Percentiles rank a stretch among this genome's conserved stretches.
Evolutionary conservation across 2,329 filamentous ascomycete species (phyloP).

Genomic region (Lecanicillium sp.): DNA sequence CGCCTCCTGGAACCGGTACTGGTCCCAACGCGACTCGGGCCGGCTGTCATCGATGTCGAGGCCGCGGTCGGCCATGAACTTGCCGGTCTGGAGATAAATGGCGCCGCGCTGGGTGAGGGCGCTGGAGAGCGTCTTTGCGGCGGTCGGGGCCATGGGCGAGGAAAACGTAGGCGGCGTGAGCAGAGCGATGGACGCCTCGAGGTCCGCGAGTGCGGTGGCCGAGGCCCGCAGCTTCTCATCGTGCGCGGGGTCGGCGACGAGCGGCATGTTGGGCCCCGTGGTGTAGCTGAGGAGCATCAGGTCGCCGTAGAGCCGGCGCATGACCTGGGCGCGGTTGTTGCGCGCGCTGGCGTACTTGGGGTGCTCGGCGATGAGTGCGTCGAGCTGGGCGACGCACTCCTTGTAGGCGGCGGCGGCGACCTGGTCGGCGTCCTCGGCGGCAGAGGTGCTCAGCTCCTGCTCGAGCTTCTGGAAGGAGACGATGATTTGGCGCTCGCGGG

Average conservation of each 20-base stretch:
- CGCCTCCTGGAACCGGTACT: slow-evolving; percentile 52
- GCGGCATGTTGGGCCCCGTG: slow-evolving; percentile 28
- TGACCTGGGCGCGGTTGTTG: slow-evolving; percentile 67
- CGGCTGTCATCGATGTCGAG: slow-evolving; percentile 31
- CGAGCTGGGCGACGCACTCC: slow-evolving; percentile 40
- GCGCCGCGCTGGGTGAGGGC: slow-evolving; percentile 66
- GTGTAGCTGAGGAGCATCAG: slow-evolving; percentile 39
- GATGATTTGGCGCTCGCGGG: slow-evolving; percentile 46
- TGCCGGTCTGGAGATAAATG: slow-evolving; percentile 53
- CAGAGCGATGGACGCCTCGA: slow-evolving; percentile 50
- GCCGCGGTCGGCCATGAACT: slow-evolving; percentile 30
- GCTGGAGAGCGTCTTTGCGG: slow-evolving; percentile 58
- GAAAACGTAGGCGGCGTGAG: slow-evolving; percentile 45
- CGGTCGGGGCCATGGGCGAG: slow-evolving; percentile 52
- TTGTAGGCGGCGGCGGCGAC: slow-evolving; percentile 36
- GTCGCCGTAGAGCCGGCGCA: slow-evolving; percentile 56
- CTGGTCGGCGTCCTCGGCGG: slow-evolving; percentile 26
- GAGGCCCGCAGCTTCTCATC: slow-evolving; percentile 32
- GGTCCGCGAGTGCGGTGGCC: slow-evolving; percentile 39
- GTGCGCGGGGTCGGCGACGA: slow-evolving; percentile 29
- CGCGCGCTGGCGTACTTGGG: slow-evolving; percentile 65
- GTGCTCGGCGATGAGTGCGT: slow-evolving; percentile 45
- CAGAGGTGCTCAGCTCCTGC: slow-evolving; percentile 38
- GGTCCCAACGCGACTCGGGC: slow-evolving; percentile 41
- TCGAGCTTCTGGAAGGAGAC: slow-evolving; percentile 47